Percentiles rank a stretch among this genome's conserved stretches.
Conservation (phyloP, 2,329 filamentous ascomycete species). For the Aspergillus ruber region DNA sequence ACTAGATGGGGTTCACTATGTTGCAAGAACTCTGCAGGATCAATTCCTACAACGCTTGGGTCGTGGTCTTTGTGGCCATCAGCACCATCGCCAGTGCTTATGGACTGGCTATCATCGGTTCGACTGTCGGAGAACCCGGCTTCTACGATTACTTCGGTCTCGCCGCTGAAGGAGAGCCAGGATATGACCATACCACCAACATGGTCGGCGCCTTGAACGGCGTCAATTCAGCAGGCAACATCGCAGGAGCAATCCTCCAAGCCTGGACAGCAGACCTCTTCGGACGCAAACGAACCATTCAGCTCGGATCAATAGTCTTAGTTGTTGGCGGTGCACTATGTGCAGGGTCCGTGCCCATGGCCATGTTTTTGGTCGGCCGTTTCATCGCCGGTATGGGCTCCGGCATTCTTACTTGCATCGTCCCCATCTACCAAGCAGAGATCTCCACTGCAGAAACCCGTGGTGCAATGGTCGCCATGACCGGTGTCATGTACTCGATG, state of each 20-base stretch:
- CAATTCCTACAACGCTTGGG: constrained; percentile 26
- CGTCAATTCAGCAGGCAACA: constrained; percentile 39
- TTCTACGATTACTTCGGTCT: constrained; percentile 41
- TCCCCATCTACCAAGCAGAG: constrained; percentile 59
- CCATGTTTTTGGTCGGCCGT: constrained; percentile 54
- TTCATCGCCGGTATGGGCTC: constrained; percentile 65
- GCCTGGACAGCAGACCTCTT: constrained; percentile 36
- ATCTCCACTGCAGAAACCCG: constrained; percentile 33
- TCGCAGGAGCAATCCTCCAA: constrained; percentile 31
- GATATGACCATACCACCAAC: constrained; percentile 37
- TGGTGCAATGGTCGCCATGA: constrained; percentile 37
- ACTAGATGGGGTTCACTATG: neutral
- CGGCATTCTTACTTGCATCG: constrained; percentile 64
- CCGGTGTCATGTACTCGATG: constrained; percentile 38
- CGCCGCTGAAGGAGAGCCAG: constrained; percentile 30
- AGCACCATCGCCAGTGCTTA: constrained; percentile 30
- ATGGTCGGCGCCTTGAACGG: constrained; percentile 43
- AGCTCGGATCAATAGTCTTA: constrained; percentile 22
- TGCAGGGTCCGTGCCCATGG: constrained; percentile 29
- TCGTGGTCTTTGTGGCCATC: constrained; percentile 29
- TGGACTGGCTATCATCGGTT: constrained; percentile 33
- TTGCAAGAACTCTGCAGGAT: constrained; percentile 4
- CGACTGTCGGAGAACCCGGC: constrained; percentile 42
- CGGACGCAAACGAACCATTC: constrained; percentile 27
- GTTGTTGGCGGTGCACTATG: constrained; percentile 37